Evolutionary conservation across 1,284 basidiomycete genomes (phyloP).

Genomic region (Inonotus obliquus): DNA sequence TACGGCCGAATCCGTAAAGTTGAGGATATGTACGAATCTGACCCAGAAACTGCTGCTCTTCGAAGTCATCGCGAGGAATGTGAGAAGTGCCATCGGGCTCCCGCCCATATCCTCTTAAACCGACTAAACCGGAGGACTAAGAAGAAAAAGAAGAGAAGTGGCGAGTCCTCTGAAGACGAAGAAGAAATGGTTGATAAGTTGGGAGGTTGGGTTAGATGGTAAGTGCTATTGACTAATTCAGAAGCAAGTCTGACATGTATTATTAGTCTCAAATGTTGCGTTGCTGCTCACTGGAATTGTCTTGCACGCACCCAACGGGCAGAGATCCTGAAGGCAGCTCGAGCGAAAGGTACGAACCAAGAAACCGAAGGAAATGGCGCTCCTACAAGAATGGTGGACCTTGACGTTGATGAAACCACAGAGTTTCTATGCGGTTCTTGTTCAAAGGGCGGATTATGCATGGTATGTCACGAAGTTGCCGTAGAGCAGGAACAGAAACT

Average conservation of each 20-base stretch:
- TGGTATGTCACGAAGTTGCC: constrained; percentile 64
- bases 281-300: constrained; percentile 79
- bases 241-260: constrained; percentile 7
- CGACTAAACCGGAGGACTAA: constrained; percentile 38
- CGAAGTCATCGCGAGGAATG: constrained; percentile 58
- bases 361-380: constrained; percentile 31
- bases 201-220: constrained; percentile 88
- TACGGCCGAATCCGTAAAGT: constrained; percentile 65
- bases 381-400: constrained; percentile 23
- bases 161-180: constrained; percentile 48
- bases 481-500: constrained; percentile 39
- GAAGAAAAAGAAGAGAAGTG: constrained; percentile 34
- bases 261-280: constrained; percentile 67
- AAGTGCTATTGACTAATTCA: constrained; percentile 23
- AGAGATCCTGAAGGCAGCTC: constrained; percentile 66
- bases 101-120: constrained; percentile 50
- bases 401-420: constrained; percentile 59
- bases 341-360: constrained; percentile 30
- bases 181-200: constrained; percentile 50
- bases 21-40: constrained; percentile 50
- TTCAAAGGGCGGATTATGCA: constrained; percentile 69
- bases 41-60: constrained; percentile 51
- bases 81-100: constrained; percentile 62
- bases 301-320: constrained; percentile 60
- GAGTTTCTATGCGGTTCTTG: constrained; percentile 80